Percentiles rank a stretch among this genome's conserved stretches.
These are phyloP conservation scores for Ceratocystis eucalypticola DNA, from an alignment of 2,329 filamentous ascomycete species.

Conservation along the genomic window DNA sequence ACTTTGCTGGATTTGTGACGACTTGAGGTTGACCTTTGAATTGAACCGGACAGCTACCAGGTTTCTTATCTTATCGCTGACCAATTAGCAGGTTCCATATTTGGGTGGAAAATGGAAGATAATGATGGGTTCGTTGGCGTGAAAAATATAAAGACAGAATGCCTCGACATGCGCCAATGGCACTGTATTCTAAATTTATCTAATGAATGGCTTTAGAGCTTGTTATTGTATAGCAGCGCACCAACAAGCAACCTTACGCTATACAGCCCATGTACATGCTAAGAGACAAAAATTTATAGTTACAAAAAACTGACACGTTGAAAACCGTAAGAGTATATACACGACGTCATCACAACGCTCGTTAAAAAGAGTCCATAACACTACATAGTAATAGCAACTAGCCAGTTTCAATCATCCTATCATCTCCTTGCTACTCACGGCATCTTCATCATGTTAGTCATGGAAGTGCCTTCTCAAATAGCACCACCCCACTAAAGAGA, in stretches of 20 bases:
- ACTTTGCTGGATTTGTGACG: background rate
- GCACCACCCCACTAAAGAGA: background rate
- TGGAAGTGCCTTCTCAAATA: background rate
- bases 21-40: background rate
- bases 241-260: background rate
- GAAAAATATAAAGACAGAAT: no score
- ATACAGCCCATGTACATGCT: no score
- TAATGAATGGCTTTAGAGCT: background rate
- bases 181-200: background rate
- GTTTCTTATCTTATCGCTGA: constrained; percentile 4
- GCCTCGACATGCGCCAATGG: no score
- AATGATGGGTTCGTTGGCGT: no score
- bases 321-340: background rate
- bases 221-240: background rate
- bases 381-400: background rate
- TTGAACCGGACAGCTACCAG: background rate
- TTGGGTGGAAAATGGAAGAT: background rate
- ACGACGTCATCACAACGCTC: background rate
- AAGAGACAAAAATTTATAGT: background rate
- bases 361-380: background rate
- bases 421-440: background rate
- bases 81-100: constrained; percentile 1
- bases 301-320: background rate
- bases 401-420: background rate
- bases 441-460: background rate